phyloP scores from a whole-genome alignment of 2,329 filamentous ascomycete genomes.

The Cladosporium sphaerospermum region DNA sequence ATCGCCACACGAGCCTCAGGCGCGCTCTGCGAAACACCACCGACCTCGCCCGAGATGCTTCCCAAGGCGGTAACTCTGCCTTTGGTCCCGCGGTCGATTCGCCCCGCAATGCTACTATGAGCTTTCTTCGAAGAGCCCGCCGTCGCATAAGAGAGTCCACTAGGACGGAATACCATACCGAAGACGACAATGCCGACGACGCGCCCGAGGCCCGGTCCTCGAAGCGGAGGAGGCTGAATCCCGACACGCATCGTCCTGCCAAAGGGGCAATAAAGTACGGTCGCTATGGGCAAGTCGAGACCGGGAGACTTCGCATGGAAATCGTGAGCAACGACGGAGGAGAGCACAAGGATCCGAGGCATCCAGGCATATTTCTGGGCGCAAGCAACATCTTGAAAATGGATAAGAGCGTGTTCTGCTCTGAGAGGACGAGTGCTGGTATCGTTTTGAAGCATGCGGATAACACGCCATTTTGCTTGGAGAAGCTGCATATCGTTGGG shows the following conservation, averaged over 20 bases:
- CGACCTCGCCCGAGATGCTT: conserved; percentile 22
- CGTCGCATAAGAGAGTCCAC: neutral
- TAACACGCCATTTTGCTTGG: conserved; percentile 71
- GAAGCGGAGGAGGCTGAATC: conserved; percentile 37
- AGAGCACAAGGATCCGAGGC: conserved; percentile 47
- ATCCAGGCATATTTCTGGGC: conserved; percentile 48
- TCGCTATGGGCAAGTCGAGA: conserved; percentile 77
- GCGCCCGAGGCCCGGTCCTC: conserved; percentile 14
- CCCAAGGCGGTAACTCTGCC: neutral
- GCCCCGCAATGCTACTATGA: conserved; percentile 2
- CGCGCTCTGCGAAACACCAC: conserved; percentile 29
- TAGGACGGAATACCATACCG: conserved; percentile 5
- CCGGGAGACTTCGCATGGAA: conserved; percentile 76
- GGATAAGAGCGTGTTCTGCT: conserved; percentile 83
- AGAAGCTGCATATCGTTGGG: conserved; percentile 82
- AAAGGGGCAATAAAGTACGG: conserved; percentile 64
- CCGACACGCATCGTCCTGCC: conserved; percentile 17
- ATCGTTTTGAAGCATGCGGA: conserved; percentile 77
- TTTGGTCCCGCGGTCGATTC: neutral
- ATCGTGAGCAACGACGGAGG: conserved; percentile 86
- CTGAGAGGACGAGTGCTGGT: conserved; percentile 80
- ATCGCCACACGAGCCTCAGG: conserved; percentile 29
- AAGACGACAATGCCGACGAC: conserved; percentile 8
- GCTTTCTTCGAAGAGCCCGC: conserved; percentile 4
- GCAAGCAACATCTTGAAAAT: conserved; percentile 78